These are phyloP conservation scores for Tricholoma terreum DNA, from an alignment of 768 basidiomycete genomes.

Conservation along the genomic window DNA sequence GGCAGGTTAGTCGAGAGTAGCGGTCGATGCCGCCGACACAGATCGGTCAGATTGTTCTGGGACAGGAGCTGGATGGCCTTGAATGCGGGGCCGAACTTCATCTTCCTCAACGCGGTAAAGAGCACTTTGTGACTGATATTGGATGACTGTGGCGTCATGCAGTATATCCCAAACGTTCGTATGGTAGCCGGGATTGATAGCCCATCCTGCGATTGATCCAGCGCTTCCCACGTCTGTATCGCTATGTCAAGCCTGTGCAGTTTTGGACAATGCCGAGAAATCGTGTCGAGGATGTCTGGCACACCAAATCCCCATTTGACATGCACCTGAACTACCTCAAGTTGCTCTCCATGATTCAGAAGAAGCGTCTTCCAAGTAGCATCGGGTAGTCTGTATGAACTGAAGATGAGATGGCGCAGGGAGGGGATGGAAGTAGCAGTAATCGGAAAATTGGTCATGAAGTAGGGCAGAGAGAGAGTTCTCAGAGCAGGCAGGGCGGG, in stretches of 20 bases:
- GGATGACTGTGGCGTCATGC: slow-evolving; percentile 4
- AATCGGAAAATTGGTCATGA: not conserved
- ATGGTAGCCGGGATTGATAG: slow-evolving; percentile 9
- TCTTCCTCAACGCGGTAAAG: slow-evolving; percentile 1
- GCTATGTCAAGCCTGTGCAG: slow-evolving; percentile 14
- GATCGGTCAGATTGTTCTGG: slow-evolving; percentile 7
- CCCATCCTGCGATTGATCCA: not conserved
- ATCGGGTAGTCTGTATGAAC: not conserved
- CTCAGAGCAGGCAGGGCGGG: not conserved
- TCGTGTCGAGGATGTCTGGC: not conserved
- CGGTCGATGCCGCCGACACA: slow-evolving; percentile 9
- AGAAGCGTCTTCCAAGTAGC: slow-evolving; percentile 2
- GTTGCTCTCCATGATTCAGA: slow-evolving; percentile 6
- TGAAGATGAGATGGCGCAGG: slow-evolving; percentile 6
- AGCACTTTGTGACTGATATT: slow-evolving; percentile 3
- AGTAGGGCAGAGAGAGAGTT: not conserved
- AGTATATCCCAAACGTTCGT: slow-evolving; percentile 14
- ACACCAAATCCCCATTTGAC: not conserved
- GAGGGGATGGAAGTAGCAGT: not conserved
- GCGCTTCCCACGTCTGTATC: slow-evolving; percentile 1
- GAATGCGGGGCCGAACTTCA: slow-evolving; percentile 4
- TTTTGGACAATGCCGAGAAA: slow-evolving; percentile 9
- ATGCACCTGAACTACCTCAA: slow-evolving; percentile 11
- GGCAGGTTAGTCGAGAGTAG: slow-evolving; percentile 1
- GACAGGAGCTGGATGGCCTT: slow-evolving; percentile 11